Evolutionary conservation across 257 asterid genomes (phyloP).

Genomic region (Solanum gandarillasii): DNA sequence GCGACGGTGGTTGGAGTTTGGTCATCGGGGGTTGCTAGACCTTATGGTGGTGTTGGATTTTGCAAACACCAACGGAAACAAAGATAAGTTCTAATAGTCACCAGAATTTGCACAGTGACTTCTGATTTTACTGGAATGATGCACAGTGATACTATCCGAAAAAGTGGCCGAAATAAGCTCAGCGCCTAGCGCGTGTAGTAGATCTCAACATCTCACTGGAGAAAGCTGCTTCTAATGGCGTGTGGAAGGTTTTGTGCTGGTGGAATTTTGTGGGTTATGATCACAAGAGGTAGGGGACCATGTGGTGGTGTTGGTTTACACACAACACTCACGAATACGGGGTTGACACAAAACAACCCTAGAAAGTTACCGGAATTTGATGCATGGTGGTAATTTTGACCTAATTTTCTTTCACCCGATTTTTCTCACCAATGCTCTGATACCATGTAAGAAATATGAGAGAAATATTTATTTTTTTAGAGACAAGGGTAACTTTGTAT

Average conservation of each 20-base stretch:
- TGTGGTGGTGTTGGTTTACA: background rate
- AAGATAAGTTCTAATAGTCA: no score
- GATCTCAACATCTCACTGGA: no score
- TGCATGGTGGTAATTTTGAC: background rate
- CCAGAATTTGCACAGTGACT: no score
- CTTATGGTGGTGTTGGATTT: no score
- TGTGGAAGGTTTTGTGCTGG: background rate
- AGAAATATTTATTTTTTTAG: background rate
- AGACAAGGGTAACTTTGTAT: no score
- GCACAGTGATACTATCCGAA: no score
- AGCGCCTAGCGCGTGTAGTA: no score
- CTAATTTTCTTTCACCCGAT: background rate
- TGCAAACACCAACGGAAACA: no score
- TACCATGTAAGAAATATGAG: background rate
- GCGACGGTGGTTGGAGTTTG: no score
- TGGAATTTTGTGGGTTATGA: background rate
- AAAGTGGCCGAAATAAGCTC: no score
- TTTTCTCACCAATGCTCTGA: background rate
- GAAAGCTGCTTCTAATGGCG: background rate
- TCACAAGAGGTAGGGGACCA: background rate
- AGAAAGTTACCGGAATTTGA: background rate
- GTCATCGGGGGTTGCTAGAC: no score
- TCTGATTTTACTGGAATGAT: no score
- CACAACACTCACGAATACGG: background rate
- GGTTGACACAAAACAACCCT: background rate